Conservation (phyloP, 176 grass and related monocot species). For the Tuctoria greenei region DNA sequence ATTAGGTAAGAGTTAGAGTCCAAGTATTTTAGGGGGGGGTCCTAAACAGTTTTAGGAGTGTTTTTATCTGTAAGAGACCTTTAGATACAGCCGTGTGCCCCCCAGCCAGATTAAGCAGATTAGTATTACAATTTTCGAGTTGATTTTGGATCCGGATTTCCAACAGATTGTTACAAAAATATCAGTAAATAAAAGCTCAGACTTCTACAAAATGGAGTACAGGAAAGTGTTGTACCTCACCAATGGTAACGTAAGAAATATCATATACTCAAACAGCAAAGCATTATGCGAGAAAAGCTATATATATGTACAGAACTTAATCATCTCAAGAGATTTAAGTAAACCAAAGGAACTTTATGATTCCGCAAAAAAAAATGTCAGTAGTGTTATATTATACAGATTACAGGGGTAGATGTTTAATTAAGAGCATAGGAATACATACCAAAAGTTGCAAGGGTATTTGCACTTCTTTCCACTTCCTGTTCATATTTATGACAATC, state of each 20-base stretch:
- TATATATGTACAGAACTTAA: neutral
- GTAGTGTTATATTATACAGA: neutral
- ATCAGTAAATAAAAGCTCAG: neutral
- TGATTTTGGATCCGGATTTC: too few relatives aligned
- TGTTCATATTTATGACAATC: constrained; percentile 16
- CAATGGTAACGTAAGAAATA: neutral
- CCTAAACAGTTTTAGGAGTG: too few relatives aligned
- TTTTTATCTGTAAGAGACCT: too few relatives aligned
- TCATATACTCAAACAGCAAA: neutral
- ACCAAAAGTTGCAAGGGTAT: constrained; percentile 82
- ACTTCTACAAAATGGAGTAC: constrained; percentile 17
- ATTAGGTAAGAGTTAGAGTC: too few relatives aligned
- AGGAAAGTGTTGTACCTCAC: neutral
- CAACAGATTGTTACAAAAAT: neutral
- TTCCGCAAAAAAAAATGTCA: neutral
- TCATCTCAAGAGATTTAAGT: neutral
- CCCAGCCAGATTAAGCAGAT: too few relatives aligned
- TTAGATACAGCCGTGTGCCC: too few relatives aligned
- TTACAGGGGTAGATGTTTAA: neutral
- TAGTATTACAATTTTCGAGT: too few relatives aligned
- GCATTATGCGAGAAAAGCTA: neutral
- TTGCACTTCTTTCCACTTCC: constrained; percentile 71
- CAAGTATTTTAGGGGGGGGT: too few relatives aligned
- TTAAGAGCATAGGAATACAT: constrained; percentile 31
- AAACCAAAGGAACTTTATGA: neutral